These are phyloP conservation scores for Alternaria infectoria DNA, from an alignment of 2,329 filamentous ascomycete genomes.

Conservation along the genomic window DNA sequence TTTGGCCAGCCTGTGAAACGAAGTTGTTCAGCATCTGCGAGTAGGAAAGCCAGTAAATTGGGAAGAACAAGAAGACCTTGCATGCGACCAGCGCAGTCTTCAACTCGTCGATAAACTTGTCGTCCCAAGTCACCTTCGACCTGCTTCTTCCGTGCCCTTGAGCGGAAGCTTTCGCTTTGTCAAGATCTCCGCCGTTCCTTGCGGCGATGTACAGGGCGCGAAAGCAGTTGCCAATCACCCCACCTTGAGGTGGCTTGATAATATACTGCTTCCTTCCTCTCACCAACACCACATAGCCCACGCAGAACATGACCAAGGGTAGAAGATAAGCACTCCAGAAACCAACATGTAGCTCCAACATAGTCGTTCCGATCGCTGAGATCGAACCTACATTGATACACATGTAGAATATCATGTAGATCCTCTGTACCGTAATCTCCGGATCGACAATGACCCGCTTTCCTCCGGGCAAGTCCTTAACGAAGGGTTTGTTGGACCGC, in stretches of 20 bases:
- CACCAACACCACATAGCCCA: constrained; percentile 63
- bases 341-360: constrained; percentile 71
- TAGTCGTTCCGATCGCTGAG: constrained; percentile 71
- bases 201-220: constrained; percentile 63
- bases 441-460: constrained; percentile 54
- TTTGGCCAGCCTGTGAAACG: constrained; percentile 55
- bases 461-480: constrained; percentile 48
- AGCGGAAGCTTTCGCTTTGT: constrained; percentile 69
- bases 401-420: constrained; percentile 70
- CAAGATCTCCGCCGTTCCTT: constrained; percentile 58
- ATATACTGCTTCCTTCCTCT: constrained; percentile 43
- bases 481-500: constrained; percentile 48
- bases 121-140: constrained; percentile 63
- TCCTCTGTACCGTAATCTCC: constrained; percentile 54
- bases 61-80: constrained; percentile 67
- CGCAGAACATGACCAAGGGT: constrained; percentile 68
- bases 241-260: constrained; percentile 47
- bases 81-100: constrained; percentile 71
- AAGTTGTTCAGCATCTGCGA: constrained; percentile 58
- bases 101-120: constrained; percentile 74
- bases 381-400: constrained; percentile 76
- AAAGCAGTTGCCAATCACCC: constrained; percentile 56
- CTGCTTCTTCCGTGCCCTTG: constrained; percentile 50
- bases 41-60: constrained; percentile 55
- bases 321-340: constrained; percentile 74